phyloP scores from a whole-genome alignment of 139 green algal genomes.

The Chlamydomonas sphaeroides region DNA sequence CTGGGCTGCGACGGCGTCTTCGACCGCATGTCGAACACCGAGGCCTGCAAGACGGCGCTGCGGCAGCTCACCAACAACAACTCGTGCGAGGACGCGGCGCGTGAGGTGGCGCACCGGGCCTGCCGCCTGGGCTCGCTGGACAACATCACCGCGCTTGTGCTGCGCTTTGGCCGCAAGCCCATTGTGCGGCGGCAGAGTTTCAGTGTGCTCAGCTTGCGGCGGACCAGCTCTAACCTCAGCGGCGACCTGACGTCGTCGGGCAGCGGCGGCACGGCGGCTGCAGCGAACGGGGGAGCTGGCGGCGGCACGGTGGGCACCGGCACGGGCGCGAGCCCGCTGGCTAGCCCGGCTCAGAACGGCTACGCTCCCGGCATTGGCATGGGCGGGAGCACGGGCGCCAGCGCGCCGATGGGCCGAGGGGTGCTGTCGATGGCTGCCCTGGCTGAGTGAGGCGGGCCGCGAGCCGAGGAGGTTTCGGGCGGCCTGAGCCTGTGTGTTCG shows the following conservation, averaged over 20 bases:
- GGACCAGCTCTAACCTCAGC: constrained; percentile 14
- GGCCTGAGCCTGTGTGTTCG: no score
- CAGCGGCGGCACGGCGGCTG: neutral
- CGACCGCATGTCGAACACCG: constrained; percentile 9
- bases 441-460: no score
- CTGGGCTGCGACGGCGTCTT: constrained; percentile 38
- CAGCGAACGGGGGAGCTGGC: no score
- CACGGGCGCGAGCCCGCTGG: no score
- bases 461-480: no score
- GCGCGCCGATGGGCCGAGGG: no score
- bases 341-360: no score
- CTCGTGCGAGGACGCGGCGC: constrained; percentile 17
- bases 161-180: constrained; percentile 24
- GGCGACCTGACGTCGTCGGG: neutral
- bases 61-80: constrained; percentile 13
- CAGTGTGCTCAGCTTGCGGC: constrained; percentile 20
- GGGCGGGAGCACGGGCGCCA: no score
- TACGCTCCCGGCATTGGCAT: no score
- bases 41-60: constrained; percentile 30
- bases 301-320: no score
- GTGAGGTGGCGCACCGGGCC: constrained; percentile 20
- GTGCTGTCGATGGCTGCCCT: no score
- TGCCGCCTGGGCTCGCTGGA: neutral
- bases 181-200: constrained; percentile 31
- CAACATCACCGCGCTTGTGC: constrained; percentile 24